phyloP scores from a whole-genome alignment of 805 yeast genomes.

The Candida glaebosa region DNA sequence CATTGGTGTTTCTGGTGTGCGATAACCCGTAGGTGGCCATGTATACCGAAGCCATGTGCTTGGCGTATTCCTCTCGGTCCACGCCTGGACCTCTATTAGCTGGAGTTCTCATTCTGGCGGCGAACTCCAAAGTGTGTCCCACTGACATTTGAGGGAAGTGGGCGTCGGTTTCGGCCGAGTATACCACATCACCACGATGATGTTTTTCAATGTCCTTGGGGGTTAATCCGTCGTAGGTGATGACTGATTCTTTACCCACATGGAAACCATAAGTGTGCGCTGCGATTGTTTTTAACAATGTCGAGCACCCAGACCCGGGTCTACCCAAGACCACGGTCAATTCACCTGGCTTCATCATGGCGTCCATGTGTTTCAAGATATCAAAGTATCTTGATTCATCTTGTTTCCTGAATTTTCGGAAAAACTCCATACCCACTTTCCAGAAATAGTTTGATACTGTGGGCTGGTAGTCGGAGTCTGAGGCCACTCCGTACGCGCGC shows the following conservation, averaged over 20 bases:
- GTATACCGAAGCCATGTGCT: constrained; percentile 39
- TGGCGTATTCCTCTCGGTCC: constrained; percentile 32
- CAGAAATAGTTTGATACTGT: constrained; percentile 46
- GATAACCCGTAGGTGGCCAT: constrained; percentile 47
- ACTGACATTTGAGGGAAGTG: constrained; percentile 58
- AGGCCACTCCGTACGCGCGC: constrained; percentile 61
- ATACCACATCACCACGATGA: constrained; percentile 36
- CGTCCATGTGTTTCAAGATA: constrained; percentile 34
- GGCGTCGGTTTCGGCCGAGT: constrained; percentile 52
- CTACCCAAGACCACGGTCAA: constrained; percentile 39
- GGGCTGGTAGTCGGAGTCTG: constrained; percentile 65
- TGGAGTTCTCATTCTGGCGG: constrained; percentile 48
- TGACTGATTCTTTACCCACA: constrained; percentile 27
- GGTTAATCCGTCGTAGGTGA: constrained; percentile 33
- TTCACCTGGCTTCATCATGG: constrained; percentile 35
- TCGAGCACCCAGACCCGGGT: constrained; percentile 43
- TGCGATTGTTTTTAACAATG: constrained; percentile 37
- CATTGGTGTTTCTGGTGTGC: constrained; percentile 55
- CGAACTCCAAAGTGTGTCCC: constrained; percentile 54
- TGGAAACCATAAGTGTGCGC: constrained; percentile 36
- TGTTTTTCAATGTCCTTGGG: constrained; percentile 25
- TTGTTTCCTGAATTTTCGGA: constrained; percentile 14
- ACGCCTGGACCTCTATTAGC: constrained; percentile 35
- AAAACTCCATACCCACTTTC: constrained; percentile 18
- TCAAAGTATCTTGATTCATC: constrained; percentile 26